Conservation (phyloP, 768 basidiomycete species). For the Daedaleopsis sinensis region DNA sequence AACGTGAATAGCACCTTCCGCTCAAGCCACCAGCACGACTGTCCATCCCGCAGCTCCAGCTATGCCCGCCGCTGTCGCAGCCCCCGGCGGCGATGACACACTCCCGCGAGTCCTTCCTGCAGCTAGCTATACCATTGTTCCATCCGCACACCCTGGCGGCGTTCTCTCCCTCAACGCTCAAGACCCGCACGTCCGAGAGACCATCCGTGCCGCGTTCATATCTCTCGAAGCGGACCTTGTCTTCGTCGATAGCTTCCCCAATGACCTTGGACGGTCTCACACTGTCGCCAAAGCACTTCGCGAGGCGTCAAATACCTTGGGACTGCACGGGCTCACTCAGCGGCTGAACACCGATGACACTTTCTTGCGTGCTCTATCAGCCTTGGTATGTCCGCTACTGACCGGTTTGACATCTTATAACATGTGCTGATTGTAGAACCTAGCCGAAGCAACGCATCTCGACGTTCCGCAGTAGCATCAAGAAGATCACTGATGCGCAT, state of each 20-base stretch:
- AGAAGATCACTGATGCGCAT: slow-evolving; percentile 5
- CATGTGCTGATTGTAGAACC: too few relatives aligned
- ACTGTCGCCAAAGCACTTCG: not conserved
- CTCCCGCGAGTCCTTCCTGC: not conserved
- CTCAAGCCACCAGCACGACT: not conserved
- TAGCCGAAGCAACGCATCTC: slow-evolving; percentile 15
- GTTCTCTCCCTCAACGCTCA: not conserved
- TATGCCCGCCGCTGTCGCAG: not conserved
- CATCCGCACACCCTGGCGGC: not conserved
- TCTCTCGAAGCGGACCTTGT: not conserved
- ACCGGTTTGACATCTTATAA: too few relatives aligned
- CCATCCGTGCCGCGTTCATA: not conserved
- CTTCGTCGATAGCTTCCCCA: not conserved
- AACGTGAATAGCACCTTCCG: not conserved
- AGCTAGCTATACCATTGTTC: not conserved
- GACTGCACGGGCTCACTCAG: not conserved
- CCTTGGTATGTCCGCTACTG: not conserved
- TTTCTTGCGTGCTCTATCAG: not conserved
- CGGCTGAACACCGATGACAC: not conserved
- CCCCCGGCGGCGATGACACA: not conserved
- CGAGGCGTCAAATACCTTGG: not conserved
- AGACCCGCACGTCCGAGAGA: not conserved
- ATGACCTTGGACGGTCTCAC: not conserved
- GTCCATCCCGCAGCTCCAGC: not conserved
- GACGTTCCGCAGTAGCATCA: slow-evolving; percentile 6